Evolutionary conservation across 257 asterid species (phyloP).

Genomic region (Eustoma russellianum): DNA sequence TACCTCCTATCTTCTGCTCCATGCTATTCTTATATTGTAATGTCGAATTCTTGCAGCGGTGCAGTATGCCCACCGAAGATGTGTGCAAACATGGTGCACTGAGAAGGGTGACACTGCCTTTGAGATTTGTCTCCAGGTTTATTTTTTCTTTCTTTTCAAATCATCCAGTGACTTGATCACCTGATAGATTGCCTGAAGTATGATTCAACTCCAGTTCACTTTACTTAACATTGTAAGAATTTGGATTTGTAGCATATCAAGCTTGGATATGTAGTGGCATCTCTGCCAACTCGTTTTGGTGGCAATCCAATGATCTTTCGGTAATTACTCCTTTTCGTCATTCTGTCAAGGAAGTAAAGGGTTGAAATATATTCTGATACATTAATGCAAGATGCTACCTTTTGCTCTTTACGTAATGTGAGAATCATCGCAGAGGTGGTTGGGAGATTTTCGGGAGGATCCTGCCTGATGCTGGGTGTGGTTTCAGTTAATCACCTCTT

Average conservation of each 20-base stretch:
- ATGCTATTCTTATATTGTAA: neutral
- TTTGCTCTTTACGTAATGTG: slow-evolving; percentile 8
- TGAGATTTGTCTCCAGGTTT: slow-evolving; percentile 81
- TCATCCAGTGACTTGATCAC: neutral
- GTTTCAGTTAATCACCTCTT: slow-evolving; percentile 25
- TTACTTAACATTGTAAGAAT: slow-evolving; percentile 4
- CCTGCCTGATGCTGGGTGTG: slow-evolving; percentile 34
- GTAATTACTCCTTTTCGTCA: slow-evolving; percentile 18
- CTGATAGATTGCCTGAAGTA: neutral
- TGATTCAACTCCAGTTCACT: neutral
- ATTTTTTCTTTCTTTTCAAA: slow-evolving; percentile 20
- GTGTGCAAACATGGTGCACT: slow-evolving; percentile 83
- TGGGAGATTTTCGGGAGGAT: slow-evolving; percentile 71
- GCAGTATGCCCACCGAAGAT: slow-evolving; percentile 76
- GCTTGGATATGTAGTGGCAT: slow-evolving; percentile 71
- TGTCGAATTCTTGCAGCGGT: neutral
- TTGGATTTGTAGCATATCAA: slow-evolving; percentile 45
- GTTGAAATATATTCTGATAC: neutral
- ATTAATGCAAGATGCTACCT: neutral
- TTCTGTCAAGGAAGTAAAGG: no score
- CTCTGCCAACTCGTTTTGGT: slow-evolving; percentile 49
- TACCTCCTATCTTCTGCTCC: no score
- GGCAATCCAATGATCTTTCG: slow-evolving; percentile 60
- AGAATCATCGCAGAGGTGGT: slow-evolving; percentile 39
- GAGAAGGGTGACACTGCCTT: slow-evolving; percentile 83